Percentiles rank a stretch among this genome's conserved stretches.
phyloP scores from a whole-genome alignment of 2,329 filamentous ascomycete genomes.

The Metarhizium brunneum region DNA sequence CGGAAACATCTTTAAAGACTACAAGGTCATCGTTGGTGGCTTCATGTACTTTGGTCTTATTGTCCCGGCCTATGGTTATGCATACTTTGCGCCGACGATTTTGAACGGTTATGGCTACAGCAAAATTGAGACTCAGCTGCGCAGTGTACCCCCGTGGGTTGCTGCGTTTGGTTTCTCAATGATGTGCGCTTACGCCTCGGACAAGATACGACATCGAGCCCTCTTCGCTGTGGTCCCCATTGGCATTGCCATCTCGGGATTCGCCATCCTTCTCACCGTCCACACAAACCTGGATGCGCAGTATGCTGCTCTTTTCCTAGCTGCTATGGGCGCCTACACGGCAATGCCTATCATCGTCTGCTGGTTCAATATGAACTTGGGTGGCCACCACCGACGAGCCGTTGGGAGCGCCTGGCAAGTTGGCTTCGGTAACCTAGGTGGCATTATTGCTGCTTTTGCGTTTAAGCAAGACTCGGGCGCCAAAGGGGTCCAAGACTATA shows the following conservation, averaged over 20 bases:
- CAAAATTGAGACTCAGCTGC: slow-evolving; percentile 47
- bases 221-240: slow-evolving; percentile 63
- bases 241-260: slow-evolving; percentile 60
- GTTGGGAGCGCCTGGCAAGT: slow-evolving; percentile 71
- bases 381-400: slow-evolving; percentile 60
- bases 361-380: slow-evolving; percentile 76
- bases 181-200: slow-evolving; percentile 62
- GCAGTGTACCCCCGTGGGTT: slow-evolving; percentile 49
- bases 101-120: slow-evolving; percentile 57
- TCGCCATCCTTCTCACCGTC: slow-evolving; percentile 63
- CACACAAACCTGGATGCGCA: slow-evolving; percentile 58
- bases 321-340: slow-evolving; percentile 70
- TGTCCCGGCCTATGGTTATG: slow-evolving; percentile 69
- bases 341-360: slow-evolving; percentile 86
- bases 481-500: slow-evolving; percentile 62
- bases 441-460: slow-evolving; percentile 66
- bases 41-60: slow-evolving; percentile 78
- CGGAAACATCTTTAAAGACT: slow-evolving; percentile 58
- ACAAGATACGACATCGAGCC: slow-evolving; percentile 64
- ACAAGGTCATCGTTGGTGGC: slow-evolving; percentile 63
- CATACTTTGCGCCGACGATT: slow-evolving; percentile 68
- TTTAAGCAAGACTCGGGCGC: slow-evolving; percentile 61
- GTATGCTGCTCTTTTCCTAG: slow-evolving; percentile 74
- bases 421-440: slow-evolving; percentile 70
- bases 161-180: slow-evolving; percentile 74